Percentiles rank a stretch among this genome's conserved stretches.
Evolutionary conservation across 148 eudicot genomes (phyloP).

Genomic region (Vaccinium vitisidaea): DNA sequence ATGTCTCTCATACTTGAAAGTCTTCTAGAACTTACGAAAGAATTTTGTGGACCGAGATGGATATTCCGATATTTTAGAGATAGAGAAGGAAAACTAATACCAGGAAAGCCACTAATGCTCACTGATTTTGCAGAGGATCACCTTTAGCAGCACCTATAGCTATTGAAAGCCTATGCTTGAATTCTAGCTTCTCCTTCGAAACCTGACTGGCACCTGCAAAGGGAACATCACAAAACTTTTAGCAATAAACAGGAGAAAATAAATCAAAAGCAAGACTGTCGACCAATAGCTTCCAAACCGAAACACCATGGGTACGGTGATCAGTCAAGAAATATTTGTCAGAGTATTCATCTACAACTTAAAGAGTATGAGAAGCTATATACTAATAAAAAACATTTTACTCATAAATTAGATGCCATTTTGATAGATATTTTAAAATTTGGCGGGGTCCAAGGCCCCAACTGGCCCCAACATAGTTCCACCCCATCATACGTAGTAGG

Average conservation of each 20-base stretch:
- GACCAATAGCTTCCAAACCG: neutral
- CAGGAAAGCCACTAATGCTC: constrained; percentile 97
- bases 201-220: constrained; percentile 70
- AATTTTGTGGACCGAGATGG: constrained; percentile 18
- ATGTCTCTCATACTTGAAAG: neutral
- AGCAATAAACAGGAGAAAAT: constrained; percentile 2
- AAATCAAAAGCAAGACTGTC: neutral
- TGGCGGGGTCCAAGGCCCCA: too few species aligned
- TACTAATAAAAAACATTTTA: too few species aligned
- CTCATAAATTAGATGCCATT: too few species aligned
- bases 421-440: too few species aligned
- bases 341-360: neutral
- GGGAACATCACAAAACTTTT: neutral
- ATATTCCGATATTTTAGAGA: constrained; percentile 27
- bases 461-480: too few species aligned
- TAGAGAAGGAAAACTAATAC: constrained; percentile 65
- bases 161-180: constrained; percentile 94
- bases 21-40: constrained; percentile 15
- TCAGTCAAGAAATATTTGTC: neutral
- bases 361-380: too few species aligned
- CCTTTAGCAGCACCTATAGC: constrained; percentile 99
- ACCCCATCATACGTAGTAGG: neutral
- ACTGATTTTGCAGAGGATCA: constrained; percentile 99
- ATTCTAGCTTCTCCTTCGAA: constrained; percentile 86
- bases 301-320: neutral